Base-by-base conservation (phyloP, 495 filamentous ascomycete genomes). In the Pyrenopolyporus hunteri region DNA sequence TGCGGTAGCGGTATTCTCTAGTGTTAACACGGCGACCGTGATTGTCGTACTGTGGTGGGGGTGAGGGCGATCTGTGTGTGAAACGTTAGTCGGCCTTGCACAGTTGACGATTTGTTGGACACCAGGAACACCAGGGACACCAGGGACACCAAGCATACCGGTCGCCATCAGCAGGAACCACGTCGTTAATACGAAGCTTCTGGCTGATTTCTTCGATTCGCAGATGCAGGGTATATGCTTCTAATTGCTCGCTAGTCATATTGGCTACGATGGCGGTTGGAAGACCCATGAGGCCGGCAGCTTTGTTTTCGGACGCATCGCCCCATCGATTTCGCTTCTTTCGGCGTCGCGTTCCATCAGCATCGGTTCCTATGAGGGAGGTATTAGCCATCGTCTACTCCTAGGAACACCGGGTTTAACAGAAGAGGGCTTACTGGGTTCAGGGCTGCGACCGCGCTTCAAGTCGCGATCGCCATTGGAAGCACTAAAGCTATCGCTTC, bases 261-360 rank as follows among this genome's bases (percentile, higher is more conserved):
- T 92, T 90, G 42, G 91, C 91, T 73, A 90, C 89, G 78, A 98
- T 97, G 73, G 92, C 89, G 13, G 93, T 97, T 26, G 94, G 91
- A 70, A 98, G 84, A 57, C 95, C 94, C 93, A 98, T 97, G 50
- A 98, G 82, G 57, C 94, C 94, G 54, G 92, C 94, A 16, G 94
- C 93, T 81, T 97, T 97, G 79, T 99, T 99, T 74, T 97, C 93
- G 53, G 89, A 87, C 53, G 87, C 89, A 68, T 97, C 92, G 53
- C 94, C 94, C 94, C 94, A 99, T 66, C 94, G 89, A 78, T 97
- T 98, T 67, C 91, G 86, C 86, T 96, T 98, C 86, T 96, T 97
- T 77, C 94, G 92, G 23, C 86, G 84, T 72, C 87, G 87, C 43
- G 84, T 78, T 42, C 89, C 92, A 78, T 95, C 91, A 10, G 77